These are phyloP conservation scores for Melocanna baccifera DNA, from an alignment of 176 grass and related monocot genomes.

Conservation along the genomic window DNA sequence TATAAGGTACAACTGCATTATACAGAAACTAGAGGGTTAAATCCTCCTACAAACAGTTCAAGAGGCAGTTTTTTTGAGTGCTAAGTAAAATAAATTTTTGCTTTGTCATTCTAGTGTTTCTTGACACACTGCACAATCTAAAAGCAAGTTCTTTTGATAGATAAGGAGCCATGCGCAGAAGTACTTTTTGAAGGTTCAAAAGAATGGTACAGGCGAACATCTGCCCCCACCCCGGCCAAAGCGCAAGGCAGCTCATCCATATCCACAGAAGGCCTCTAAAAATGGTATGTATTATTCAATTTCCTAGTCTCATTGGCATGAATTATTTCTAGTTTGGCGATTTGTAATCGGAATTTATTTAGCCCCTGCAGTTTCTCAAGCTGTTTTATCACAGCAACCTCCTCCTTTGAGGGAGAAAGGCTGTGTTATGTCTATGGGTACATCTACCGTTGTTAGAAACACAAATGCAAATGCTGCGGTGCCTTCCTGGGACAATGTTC, in stretches of 20 bases:
- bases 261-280: conserved; percentile 96
- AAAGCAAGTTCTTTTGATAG: conserved; percentile 35
- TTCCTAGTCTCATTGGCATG: neutral
- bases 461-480: conserved; percentile 21
- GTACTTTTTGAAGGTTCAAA: conserved; percentile 91
- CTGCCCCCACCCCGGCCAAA: conserved; percentile 93
- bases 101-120: neutral
- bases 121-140: neutral
- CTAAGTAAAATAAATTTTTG: neutral
- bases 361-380: conserved; percentile 33
- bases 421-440: conserved; percentile 44
- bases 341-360: conserved; percentile 18
- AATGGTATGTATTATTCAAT: conserved; percentile 35
- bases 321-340: neutral
- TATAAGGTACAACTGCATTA: neutral
- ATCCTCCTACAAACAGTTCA: neutral
- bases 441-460: conserved; percentile 30
- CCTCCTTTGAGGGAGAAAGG: conserved; percentile 41
- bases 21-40: neutral
- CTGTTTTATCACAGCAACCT: conserved; percentile 22
- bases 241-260: conserved; percentile 93
- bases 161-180: conserved; percentile 99
- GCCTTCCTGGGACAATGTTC: conserved; percentile 43
- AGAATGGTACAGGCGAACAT: conserved; percentile 80
- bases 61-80: neutral